phyloP scores from a whole-genome alignment of 331 rosid species.

The Pyracantha coccinea region DNA sequence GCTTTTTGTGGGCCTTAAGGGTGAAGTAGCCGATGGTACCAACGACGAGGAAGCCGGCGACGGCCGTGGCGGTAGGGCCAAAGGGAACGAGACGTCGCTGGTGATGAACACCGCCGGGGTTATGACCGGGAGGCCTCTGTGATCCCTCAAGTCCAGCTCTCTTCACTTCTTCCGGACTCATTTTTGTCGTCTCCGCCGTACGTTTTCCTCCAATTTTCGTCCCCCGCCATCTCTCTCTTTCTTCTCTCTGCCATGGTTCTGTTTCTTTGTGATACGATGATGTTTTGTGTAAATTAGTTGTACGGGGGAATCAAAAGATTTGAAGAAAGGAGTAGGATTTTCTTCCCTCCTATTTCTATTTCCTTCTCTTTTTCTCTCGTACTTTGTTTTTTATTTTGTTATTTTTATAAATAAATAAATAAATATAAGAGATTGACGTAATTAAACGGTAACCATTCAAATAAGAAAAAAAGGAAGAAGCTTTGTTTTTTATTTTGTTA shows the following conservation, averaged over 20 bases:
- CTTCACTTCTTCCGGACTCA: conserved; percentile 46
- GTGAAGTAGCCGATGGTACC: conserved; percentile 43
- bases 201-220: conserved; percentile 46
- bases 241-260: not conserved
- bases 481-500: too few species aligned
- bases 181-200: conserved; percentile 62
- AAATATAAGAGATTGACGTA: too few species aligned
- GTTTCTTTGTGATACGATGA: too few species aligned
- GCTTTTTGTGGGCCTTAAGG: conserved; percentile 48
- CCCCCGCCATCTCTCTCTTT: conserved; percentile 6
- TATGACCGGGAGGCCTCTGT: conserved; percentile 47
- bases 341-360: too few species aligned
- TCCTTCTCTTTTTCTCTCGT: too few species aligned
- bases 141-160: conserved; percentile 63
- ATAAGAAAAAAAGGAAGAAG: too few species aligned
- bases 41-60: conserved; percentile 35
- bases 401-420: too few species aligned
- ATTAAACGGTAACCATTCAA: too few species aligned
- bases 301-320: too few species aligned
- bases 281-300: too few species aligned
- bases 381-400: too few species aligned
- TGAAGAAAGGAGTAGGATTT: too few species aligned
- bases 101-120: conserved; percentile 53
- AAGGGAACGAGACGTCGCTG: conserved; percentile 55
- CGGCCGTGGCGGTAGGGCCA: conserved; percentile 25